A percentile compares a stretch with the other conserved stretches of the same genome.
Conservation (phyloP, 768 basidiomycete genomes). For the Tricholoma matsutake region DNA sequence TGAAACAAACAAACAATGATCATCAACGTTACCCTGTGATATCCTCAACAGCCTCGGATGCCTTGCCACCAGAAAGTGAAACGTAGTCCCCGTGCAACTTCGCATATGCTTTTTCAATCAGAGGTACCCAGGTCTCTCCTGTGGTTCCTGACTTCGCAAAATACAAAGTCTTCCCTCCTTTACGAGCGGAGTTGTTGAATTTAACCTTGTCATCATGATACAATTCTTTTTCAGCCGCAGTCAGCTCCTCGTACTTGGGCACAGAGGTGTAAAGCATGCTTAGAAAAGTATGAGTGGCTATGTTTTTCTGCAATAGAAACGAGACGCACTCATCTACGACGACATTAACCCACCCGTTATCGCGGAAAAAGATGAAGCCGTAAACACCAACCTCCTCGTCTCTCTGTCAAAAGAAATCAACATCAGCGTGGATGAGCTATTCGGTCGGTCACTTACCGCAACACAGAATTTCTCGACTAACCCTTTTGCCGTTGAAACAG, state of each 20-base stretch:
- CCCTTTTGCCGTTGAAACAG: constrained; percentile 43
- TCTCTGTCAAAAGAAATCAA: constrained; percentile 24
- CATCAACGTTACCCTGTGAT: constrained; percentile 44
- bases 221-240: constrained; percentile 36
- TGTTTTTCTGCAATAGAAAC: not conserved
- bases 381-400: constrained; percentile 55
- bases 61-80: constrained; percentile 32
- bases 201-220: constrained; percentile 50
- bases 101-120: constrained; percentile 61
- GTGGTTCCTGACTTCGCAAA: constrained; percentile 47
- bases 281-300: not conserved
- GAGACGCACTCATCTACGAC: constrained; percentile 53
- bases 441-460: constrained; percentile 23
- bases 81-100: constrained; percentile 50
- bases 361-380: constrained; percentile 56
- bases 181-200: constrained; percentile 44
- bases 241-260: constrained; percentile 50
- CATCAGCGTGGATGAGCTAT: not conserved
- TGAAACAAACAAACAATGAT: not conserved
- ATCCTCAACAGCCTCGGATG: constrained; percentile 52
- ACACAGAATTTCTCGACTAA: constrained; percentile 51
- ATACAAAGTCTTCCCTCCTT: constrained; percentile 46
- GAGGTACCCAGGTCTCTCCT: constrained; percentile 54
- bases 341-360: constrained; percentile 49
- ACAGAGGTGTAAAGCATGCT: constrained; percentile 47